Evolutionary conservation across 345 rosid species (phyloP), one percentile per base, ranked within the genome.

Genomic region (Euphorbia tirucalli): DNA sequence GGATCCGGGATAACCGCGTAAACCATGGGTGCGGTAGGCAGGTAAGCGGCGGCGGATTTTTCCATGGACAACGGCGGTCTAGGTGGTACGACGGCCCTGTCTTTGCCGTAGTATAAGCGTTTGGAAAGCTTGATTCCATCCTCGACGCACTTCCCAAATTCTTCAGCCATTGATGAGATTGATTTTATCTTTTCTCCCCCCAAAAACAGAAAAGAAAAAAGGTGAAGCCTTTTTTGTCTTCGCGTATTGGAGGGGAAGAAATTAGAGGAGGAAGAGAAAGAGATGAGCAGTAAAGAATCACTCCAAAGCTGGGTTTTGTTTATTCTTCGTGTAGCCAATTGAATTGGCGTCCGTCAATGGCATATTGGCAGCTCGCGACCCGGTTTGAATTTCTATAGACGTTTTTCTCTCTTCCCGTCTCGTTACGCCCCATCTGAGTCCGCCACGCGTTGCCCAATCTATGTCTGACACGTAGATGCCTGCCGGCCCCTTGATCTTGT

Each of bases 1-100:
- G 98, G 98, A 77, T 94, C 88, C 46, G 80, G 59, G 54, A 94
- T 88, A 46, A 92, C 90, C 0, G 98, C 97, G 79, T 94, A 94
- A 0, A 86, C 90, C 93, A 90, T 92, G 5, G 97, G 97, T 4
- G 97, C 83, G 35, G 85, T 79, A 0, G 97, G 98, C 4, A 92
- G 80, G 75, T 75, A 81, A 21, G 58, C 60, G 3, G 68, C 70
- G n/a, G 64, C 48, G 0, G 85, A 71, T 73, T 83, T 88, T n/a
- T 89, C 96, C 97, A 92, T 94, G 14, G 74, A 63, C 21, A 79
- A 49, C 3, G 81, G 83, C n/a, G 84, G 77, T 79, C 61, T 84
- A 18, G 96, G 96, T 59, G 90, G 93, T 10, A 86, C 81, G 61
- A 89, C 88, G 16, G 87, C 86, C 41, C 91, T 74, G 81, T 95